Evolutionary conservation across 2,329 filamentous ascomycete genomes (phyloP).

Genomic region (Alternaria metachromatica): DNA sequence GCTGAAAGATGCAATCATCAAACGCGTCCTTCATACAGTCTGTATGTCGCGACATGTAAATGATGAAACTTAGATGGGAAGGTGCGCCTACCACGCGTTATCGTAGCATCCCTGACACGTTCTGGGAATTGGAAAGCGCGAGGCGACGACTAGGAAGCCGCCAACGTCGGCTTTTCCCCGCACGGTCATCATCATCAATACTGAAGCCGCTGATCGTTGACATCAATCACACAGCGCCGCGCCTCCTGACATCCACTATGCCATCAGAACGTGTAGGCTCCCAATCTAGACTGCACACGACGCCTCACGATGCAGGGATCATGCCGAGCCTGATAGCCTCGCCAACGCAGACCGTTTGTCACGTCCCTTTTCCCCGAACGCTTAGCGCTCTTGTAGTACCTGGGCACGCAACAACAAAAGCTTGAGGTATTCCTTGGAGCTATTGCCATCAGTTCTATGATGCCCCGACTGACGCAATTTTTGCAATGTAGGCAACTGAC

Average conservation of each 20-base stretch:
- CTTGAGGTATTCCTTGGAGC: background rate
- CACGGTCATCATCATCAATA: background rate
- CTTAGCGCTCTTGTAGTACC: background rate
- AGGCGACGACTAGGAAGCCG: slow-evolving; percentile 1
- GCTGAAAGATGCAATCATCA: background rate
- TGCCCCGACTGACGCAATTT: background rate
- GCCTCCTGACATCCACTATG: background rate
- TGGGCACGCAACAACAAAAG: background rate
- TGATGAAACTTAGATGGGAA: background rate
- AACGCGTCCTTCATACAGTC: background rate
- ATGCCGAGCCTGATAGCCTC: background rate
- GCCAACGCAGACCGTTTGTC: background rate
- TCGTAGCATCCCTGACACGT: background rate
- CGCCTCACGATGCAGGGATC: background rate
- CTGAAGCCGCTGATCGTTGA: background rate
- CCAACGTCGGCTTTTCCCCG: background rate
- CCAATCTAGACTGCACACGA: background rate
- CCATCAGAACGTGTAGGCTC: background rate
- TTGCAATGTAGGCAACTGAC: background rate
- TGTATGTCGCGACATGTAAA: background rate
- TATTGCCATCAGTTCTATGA: background rate
- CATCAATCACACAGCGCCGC: background rate
- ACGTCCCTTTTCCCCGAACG: background rate
- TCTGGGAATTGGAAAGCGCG: slow-evolving; percentile 1
- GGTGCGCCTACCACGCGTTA: background rate